Percentiles rank a stretch among this genome's conserved stretches.
These are phyloP conservation scores for Candida hispaniensis DNA, from an alignment of 805 yeast genomes.

Conservation along the genomic window DNA sequence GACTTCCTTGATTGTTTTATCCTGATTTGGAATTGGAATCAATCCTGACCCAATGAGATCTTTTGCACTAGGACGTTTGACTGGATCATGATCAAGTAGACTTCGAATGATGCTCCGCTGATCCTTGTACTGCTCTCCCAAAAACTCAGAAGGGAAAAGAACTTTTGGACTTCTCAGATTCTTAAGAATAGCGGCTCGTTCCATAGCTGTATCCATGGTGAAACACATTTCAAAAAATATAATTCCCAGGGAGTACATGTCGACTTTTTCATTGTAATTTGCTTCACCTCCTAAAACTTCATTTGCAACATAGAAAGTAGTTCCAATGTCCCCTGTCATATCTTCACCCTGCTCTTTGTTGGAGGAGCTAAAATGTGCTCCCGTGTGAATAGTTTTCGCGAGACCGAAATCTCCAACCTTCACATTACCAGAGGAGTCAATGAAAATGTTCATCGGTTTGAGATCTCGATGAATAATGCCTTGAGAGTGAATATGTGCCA, in stretches of 20 bases:
- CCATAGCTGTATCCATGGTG: constrained; percentile 84
- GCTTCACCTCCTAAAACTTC: constrained; percentile 49
- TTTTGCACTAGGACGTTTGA: constrained; percentile 66
- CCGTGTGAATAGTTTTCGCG: constrained; percentile 50
- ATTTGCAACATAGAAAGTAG: constrained; percentile 83
- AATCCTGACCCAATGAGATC: constrained; percentile 68
- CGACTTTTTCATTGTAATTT: constrained; percentile 89
- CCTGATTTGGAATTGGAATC: constrained; percentile 82
- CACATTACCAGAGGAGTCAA: constrained; percentile 77
- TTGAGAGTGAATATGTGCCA: constrained; percentile 81
- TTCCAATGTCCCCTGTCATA: constrained; percentile 86
- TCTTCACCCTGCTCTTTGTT: constrained; percentile 39
- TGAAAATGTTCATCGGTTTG: constrained; percentile 91
- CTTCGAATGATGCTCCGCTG: constrained; percentile 60
- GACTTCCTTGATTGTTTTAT: constrained; percentile 80
- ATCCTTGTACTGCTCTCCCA: constrained; percentile 36
- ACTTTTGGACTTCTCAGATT: constrained; percentile 48
- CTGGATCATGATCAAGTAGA: constrained; percentile 71
- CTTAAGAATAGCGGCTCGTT: constrained; percentile 64
- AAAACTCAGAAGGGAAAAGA: constrained; percentile 62
- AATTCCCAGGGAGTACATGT: constrained; percentile 88
- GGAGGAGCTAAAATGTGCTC: constrained; percentile 3
- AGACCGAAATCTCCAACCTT: constrained; percentile 96
- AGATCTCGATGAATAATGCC: constrained; percentile 93
- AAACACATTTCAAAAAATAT: constrained; percentile 94